phyloP scores from a whole-genome alignment of 1,284 basidiomycete species.

The Cerioporus squamosus region DNA sequence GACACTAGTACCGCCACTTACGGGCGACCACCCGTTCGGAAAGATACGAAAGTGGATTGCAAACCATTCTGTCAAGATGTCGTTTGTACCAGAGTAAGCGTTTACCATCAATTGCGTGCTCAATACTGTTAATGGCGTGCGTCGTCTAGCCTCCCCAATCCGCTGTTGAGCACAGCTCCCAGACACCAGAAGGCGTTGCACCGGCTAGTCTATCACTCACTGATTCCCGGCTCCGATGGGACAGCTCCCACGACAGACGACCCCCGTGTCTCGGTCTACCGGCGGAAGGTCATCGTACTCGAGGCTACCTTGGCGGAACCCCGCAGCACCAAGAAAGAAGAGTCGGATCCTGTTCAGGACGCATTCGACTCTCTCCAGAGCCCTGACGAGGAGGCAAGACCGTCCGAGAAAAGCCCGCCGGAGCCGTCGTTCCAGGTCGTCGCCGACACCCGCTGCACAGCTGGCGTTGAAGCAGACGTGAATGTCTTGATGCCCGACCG shows the following conservation, averaged over 20 bases:
- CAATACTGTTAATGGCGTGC: conserved; percentile 6
- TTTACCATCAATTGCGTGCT: conserved; percentile 17
- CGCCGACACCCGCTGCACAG: conserved; percentile 32
- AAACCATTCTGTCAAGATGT: conserved; percentile 35
- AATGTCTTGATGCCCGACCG: conserved; percentile 62
- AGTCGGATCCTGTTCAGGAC: background rate
- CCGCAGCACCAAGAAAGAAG: background rate
- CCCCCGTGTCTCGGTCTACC: background rate
- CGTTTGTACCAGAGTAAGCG: conserved; percentile 62
- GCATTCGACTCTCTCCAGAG: background rate
- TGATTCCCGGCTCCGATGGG: conserved; percentile 1
- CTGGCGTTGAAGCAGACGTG: conserved; percentile 39
- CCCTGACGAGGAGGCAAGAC: conserved; percentile 1
- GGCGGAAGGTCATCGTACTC: conserved; percentile 28
- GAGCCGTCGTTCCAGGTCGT: conserved; percentile 10
- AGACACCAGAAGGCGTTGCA: conserved; percentile 47
- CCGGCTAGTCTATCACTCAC: conserved; percentile 59
- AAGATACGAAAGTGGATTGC: conserved; percentile 54
- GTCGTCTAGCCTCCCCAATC: conserved; percentile 48
- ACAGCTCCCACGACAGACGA: background rate
- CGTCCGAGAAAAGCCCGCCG: background rate
- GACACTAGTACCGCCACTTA: conserved; percentile 55
- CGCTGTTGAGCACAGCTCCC: conserved; percentile 42
- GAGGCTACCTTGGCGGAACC: conserved; percentile 30
- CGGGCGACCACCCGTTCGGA: conserved; percentile 46